Evolutionary conservation across 148 eudicot genomes (phyloP).

Genomic region (Vaccinium myrtillus): DNA sequence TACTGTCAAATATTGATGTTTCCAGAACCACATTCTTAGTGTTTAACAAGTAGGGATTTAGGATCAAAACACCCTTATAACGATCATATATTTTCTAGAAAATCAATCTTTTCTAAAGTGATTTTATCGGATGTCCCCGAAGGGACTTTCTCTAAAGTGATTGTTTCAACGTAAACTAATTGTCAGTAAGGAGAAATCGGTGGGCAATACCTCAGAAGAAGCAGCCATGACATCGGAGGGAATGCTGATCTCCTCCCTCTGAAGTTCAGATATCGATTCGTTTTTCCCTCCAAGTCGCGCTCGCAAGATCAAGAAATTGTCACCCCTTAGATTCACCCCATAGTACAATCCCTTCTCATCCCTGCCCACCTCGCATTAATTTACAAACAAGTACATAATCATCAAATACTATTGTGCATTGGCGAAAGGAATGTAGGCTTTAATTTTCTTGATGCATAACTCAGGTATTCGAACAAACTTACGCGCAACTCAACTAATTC

Average conservation of each 20-base stretch:
- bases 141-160: not conserved
- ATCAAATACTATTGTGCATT: not conserved
- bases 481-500: no score
- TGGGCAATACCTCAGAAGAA: constrained; percentile 22
- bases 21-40: not conserved
- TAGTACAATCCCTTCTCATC: constrained; percentile 52
- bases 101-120: not conserved
- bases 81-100: not conserved
- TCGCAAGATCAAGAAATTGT: constrained; percentile 34
- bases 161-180: not conserved
- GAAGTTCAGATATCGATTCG: constrained; percentile 36
- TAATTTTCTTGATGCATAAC: no score
- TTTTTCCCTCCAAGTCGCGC: constrained; percentile 43
- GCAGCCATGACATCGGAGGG: constrained; percentile 29
- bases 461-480: not conserved
- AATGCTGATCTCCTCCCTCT: constrained; percentile 30
- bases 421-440: not conserved
- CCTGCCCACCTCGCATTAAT: constrained; percentile 24
- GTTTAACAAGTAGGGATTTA: not conserved
- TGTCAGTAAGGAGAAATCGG: not conserved
- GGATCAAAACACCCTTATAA: not conserved
- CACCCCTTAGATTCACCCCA: constrained; percentile 50
- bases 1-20: not conserved
- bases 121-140: no score
- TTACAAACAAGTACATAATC: not conserved